Evolutionary conservation across 2,329 filamentous ascomycete genomes (phyloP).

Genomic region (Biscogniauxia mediterranea): DNA sequence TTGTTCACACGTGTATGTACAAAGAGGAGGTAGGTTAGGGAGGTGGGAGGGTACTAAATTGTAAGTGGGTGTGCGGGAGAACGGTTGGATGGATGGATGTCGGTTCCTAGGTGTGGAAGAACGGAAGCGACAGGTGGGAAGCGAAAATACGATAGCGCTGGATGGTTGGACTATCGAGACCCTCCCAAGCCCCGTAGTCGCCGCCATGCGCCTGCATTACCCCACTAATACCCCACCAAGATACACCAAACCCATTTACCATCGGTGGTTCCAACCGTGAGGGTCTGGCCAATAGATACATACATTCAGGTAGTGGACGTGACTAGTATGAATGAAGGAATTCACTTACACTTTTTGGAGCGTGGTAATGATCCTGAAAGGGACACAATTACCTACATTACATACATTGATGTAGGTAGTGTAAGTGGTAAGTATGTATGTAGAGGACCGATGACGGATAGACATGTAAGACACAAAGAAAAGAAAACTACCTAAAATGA

Average conservation of each 20-base stretch:
- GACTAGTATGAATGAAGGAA: not conserved
- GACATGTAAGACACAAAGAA: no score
- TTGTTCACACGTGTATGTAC: no score
- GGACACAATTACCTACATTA: no score
- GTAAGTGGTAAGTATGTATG: no score
- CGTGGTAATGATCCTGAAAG: no score
- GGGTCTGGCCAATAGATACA: not conserved
- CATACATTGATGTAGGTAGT: no score
- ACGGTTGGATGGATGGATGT: not conserved
- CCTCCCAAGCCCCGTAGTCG: not conserved
- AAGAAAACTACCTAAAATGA: no score
- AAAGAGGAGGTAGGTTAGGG: no score
- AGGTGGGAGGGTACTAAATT: not conserved
- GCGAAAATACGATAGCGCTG: slow-evolving; percentile 1
- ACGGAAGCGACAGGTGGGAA: slow-evolving; percentile 1
- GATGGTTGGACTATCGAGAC: not conserved
- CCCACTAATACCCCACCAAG: not conserved
- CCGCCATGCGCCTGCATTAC: not conserved
- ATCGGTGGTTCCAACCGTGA: not conserved
- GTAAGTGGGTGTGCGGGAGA: not conserved
- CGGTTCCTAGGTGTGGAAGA: not conserved
- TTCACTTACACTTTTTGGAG: not conserved
- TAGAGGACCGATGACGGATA: no score
- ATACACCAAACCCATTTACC: not conserved
- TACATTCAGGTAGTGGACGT: no score